Percentiles rank a stretch among this genome's conserved stretches.
These are phyloP conservation scores for Fusarium subglutinans DNA, from an alignment of 2,329 filamentous ascomycete species.

Conservation along the genomic window DNA sequence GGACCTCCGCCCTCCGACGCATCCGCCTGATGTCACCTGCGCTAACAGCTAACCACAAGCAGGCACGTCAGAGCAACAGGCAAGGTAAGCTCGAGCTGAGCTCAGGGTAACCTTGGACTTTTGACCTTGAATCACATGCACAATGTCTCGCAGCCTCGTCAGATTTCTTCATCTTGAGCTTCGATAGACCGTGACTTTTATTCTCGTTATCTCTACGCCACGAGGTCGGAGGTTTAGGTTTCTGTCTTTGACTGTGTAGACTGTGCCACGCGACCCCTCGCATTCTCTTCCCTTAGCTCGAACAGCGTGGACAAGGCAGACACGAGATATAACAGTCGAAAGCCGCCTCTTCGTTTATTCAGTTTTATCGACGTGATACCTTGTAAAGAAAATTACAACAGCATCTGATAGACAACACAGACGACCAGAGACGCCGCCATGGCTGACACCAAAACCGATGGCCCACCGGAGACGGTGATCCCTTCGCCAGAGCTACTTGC, in stretches of 20 bases:
- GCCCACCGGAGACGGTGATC: constrained; percentile 37
- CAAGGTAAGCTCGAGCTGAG: constrained; percentile 9
- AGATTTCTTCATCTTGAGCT: constrained; percentile 6
- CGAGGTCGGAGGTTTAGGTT: constrained; percentile 16
- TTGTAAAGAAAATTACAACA: background rate
- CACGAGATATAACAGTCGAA: constrained; percentile 26
- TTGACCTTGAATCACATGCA: constrained; percentile 37
- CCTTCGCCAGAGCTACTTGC: constrained; percentile 45
- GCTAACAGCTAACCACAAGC: constrained; percentile 17
- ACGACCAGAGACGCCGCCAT: constrained; percentile 30
- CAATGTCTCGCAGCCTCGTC: constrained; percentile 34
- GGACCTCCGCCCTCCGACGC: constrained; percentile 29
- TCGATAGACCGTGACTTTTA: background rate
- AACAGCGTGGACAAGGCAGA: constrained; percentile 2
- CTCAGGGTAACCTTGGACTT: constrained; percentile 9
- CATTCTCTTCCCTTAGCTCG: constrained; percentile 4
- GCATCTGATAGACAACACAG: background rate
- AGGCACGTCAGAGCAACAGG: background rate
- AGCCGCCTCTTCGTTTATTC: background rate
- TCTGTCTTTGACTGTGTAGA: background rate
- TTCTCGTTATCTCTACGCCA: background rate
- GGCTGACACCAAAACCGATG: constrained; percentile 37
- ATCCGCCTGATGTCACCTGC: constrained; percentile 40
- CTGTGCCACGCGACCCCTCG: constrained; percentile 37
- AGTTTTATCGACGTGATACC: background rate